phyloP scores from a whole-genome alignment of 2,329 filamentous ascomycete genomes.

The Mycosphaerella sp. region DNA sequence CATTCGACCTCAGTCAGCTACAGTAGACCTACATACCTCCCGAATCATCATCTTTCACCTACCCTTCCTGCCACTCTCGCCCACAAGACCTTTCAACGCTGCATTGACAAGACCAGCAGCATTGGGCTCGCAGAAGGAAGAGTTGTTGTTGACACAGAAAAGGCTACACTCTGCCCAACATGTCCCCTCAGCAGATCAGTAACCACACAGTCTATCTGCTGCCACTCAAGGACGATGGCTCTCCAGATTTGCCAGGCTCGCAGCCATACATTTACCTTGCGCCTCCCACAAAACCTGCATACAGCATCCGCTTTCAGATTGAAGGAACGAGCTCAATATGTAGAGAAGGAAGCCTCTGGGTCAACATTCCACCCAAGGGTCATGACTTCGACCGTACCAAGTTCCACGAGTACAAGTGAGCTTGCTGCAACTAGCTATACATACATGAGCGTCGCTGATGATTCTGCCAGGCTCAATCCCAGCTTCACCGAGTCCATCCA shows the following conservation, averaged over 20 bases:
- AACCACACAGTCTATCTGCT: slow-evolving; percentile 65
- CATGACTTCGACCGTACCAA: slow-evolving; percentile 67
- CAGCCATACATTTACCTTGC: slow-evolving; percentile 76
- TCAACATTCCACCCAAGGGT: slow-evolving; percentile 80
- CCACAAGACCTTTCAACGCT: slow-evolving; percentile 7
- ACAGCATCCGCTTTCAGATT: slow-evolving; percentile 80
- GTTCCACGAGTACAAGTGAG: slow-evolving; percentile 87
- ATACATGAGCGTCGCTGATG: neutral
- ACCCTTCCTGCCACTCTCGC: slow-evolving; percentile 1
- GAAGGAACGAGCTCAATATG: slow-evolving; percentile 95
- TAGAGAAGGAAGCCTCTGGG: slow-evolving; percentile 88
- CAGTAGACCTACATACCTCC: neutral
- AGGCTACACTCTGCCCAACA: slow-evolving; percentile 15
- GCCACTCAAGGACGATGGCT: slow-evolving; percentile 85
- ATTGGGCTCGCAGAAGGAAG: neutral
- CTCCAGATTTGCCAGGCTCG: slow-evolving; percentile 77
- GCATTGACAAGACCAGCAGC: slow-evolving; percentile 3
- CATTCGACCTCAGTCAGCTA: slow-evolving; percentile 3
- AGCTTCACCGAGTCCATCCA: slow-evolving; percentile 90
- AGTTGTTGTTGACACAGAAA: neutral
- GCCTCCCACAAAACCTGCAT: slow-evolving; percentile 63
- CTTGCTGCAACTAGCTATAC: slow-evolving; percentile 5
- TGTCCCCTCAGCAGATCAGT: slow-evolving; percentile 35
- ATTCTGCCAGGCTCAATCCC: slow-evolving; percentile 61
- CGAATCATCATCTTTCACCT: neutral